Conservation (phyloP, 2,329 filamentous ascomycete species). For the Ambrosiella beaveri region DNA sequence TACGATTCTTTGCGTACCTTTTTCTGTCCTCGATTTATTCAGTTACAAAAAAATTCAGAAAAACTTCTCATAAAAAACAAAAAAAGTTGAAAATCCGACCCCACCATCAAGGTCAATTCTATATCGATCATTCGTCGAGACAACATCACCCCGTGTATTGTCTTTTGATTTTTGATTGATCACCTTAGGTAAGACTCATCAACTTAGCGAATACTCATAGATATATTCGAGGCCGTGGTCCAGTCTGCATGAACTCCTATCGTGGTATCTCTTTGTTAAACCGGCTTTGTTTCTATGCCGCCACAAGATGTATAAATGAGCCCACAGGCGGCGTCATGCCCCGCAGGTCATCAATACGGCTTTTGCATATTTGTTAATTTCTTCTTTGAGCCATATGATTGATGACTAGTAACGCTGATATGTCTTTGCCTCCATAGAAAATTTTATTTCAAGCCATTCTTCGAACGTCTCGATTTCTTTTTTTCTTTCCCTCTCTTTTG, state of each 20-base stretch:
- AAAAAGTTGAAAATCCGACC: constrained; percentile 46
- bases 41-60: constrained; percentile 14
- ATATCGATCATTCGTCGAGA: constrained; percentile 7
- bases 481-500: constrained; percentile 6
- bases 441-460: background rate
- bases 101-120: constrained; percentile 22
- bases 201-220: background rate
- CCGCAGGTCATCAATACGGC: background rate
- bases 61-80: constrained; percentile 26
- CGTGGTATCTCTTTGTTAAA: too few species aligned
- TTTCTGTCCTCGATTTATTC: constrained; percentile 43
- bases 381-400: background rate
- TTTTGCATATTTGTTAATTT: background rate
- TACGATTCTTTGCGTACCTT: constrained; percentile 37
- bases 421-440: background rate
- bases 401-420: background rate
- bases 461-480: constrained; percentile 6
- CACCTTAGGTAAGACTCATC: background rate
- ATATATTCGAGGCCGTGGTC: too few species aligned
- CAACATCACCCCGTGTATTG: constrained; percentile 9
- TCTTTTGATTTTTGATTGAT: constrained; percentile 8
- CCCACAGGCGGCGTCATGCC: background rate
- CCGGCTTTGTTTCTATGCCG: too few species aligned
- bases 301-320: too few species aligned
- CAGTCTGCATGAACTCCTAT: too few species aligned